Evolutionary conservation across 2,329 filamentous ascomycete species (phyloP).

Genomic region (Ophiocordyceps australis): DNA sequence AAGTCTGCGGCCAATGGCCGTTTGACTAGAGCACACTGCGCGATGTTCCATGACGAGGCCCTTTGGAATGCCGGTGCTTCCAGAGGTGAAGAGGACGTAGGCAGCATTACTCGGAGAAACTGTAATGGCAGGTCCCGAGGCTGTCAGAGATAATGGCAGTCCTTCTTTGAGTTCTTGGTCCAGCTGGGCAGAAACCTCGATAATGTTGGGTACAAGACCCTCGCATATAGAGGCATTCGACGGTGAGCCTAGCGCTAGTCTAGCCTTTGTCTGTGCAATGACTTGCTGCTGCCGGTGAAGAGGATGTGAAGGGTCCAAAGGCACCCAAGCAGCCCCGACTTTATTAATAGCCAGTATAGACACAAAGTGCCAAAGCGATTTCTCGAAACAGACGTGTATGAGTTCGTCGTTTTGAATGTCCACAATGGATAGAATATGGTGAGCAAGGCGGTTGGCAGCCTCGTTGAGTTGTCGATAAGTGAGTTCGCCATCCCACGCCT

Average conservation of each 20-base stretch:
- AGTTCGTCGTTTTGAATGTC: background rate
- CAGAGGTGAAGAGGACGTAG: constrained; percentile 9
- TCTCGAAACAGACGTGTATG: constrained; percentile 4
- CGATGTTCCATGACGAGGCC: constrained; percentile 7
- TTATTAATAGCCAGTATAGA: constrained; percentile 3
- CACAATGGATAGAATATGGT: constrained; percentile 9
- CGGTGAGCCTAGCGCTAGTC: background rate
- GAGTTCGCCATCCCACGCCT: constrained; percentile 24
- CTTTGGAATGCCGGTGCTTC: constrained; percentile 8
- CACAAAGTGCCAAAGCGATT: constrained; percentile 2
- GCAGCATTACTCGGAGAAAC: constrained; percentile 3
- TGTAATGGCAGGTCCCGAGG: background rate
- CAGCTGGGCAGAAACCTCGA: constrained; percentile 1
- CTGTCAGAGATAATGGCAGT: background rate
- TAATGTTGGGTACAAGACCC: background rate
- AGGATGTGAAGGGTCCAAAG: constrained; percentile 1
- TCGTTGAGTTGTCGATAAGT: constrained; percentile 20
- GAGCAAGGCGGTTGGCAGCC: constrained; percentile 18
- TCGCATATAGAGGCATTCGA: background rate
- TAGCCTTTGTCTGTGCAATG: background rate
- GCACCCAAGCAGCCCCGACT: constrained; percentile 2
- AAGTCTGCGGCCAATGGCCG: constrained; percentile 1
- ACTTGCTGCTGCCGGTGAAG: background rate
- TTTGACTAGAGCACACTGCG: constrained; percentile 1
- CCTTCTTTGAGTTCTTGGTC: constrained; percentile 1